A percentile compares a stretch with the other conserved stretches of the same genome.
Conservation (phyloP, 2,329 filamentous ascomycete genomes). For the Penicillium sp. region DNA sequence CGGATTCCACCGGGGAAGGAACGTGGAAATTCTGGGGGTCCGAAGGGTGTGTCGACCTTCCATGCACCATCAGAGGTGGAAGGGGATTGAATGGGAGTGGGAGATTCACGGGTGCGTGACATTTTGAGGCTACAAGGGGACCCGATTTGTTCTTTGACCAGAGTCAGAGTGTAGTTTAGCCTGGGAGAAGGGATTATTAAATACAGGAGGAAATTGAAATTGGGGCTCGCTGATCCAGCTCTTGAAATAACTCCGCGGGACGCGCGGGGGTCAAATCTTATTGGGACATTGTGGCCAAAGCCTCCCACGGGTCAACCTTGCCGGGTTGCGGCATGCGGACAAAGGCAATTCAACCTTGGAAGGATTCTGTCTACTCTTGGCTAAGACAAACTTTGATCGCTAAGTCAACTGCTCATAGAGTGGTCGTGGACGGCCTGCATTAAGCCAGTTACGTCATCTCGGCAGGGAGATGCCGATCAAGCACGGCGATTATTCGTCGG, state of each 20-base stretch:
- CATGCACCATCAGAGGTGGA: slow-evolving; percentile 31
- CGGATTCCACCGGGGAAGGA: slow-evolving; percentile 33
- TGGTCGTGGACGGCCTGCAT: background rate
- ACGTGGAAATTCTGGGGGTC: slow-evolving; percentile 28
- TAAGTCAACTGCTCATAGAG: background rate
- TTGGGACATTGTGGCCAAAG: slow-evolving; percentile 3
- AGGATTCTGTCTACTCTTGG: background rate
- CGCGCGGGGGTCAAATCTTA: slow-evolving; percentile 4
- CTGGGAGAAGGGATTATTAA: background rate
- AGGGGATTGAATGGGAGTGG: background rate
- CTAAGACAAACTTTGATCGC: background rate
- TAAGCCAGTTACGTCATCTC: slow-evolving; percentile 16
- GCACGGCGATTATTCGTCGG: background rate
- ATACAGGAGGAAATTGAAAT: background rate
- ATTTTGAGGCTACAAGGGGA: background rate
- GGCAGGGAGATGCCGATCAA: slow-evolving; percentile 15
- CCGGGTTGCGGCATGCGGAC: background rate
- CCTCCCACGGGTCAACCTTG: slow-evolving; percentile 1
- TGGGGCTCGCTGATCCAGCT: background rate
- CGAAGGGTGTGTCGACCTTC: slow-evolving; percentile 34
- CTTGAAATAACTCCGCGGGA: slow-evolving; percentile 16
- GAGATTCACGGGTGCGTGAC: background rate
- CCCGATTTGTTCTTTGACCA: background rate
- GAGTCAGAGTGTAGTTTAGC: background rate
- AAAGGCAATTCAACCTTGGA: background rate